phyloP scores from a whole-genome alignment of 805 yeast genomes.

The Pichia nanzhaoensis region DNA sequence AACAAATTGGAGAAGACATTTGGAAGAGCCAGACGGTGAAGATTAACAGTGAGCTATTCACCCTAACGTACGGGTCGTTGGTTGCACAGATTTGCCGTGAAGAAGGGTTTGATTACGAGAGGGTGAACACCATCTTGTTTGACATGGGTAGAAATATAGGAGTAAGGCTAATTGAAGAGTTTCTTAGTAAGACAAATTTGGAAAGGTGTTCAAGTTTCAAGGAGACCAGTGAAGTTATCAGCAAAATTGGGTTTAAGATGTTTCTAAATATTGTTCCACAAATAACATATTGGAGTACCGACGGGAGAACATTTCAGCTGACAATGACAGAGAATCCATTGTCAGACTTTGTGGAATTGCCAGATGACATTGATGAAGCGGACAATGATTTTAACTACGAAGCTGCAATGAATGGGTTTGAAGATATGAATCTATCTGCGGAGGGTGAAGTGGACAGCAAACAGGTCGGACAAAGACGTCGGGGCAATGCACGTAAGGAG shows the following conservation, averaged over 20 bases:
- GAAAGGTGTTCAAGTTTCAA: constrained; percentile 73
- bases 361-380: constrained; percentile 43
- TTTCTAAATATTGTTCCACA: constrained; percentile 78
- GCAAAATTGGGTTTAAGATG: constrained; percentile 85
- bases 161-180: constrained; percentile 83
- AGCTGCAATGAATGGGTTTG: constrained; percentile 71
- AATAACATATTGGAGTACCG: constrained; percentile 61
- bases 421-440: neutral
- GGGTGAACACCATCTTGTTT: constrained; percentile 79
- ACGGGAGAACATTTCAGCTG: constrained; percentile 66
- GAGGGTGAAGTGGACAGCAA: neutral
- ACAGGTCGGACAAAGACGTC: neutral
- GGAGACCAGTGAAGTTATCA: constrained; percentile 81
- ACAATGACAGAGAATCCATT: constrained; percentile 81
- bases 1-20: constrained; percentile 69
- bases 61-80: constrained; percentile 91
- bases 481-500: constrained; percentile 53
- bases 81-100: constrained; percentile 89
- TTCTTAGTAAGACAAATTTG: constrained; percentile 79
- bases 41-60: constrained; percentile 86
- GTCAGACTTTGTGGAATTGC: constrained; percentile 92
- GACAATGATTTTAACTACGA: constrained; percentile 32
- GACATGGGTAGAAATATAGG: constrained; percentile 97
- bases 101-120: constrained; percentile 61
- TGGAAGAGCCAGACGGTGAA: constrained; percentile 89